These are phyloP conservation scores for Ormosia semicastrata DNA, from an alignment of 306 rosid species.

Conservation along the genomic window DNA sequence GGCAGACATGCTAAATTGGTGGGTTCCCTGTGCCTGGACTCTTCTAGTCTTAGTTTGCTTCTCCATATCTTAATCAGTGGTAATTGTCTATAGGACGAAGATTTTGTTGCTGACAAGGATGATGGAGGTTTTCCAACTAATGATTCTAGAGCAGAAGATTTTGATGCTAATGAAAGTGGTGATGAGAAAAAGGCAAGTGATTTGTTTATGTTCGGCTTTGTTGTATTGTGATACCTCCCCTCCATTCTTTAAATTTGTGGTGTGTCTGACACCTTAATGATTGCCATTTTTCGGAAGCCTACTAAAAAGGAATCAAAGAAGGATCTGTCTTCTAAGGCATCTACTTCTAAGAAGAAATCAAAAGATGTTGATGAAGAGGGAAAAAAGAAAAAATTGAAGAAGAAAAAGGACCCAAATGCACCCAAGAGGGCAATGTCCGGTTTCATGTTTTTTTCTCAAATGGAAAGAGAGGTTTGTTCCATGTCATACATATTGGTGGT, in stretches of 20 bases:
- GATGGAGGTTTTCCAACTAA: constrained; percentile 95
- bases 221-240: neutral
- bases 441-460: too few species aligned
- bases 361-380: constrained; percentile 83
- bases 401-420: constrained; percentile 98
- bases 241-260: constrained; percentile 1
- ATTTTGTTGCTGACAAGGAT: constrained; percentile 79
- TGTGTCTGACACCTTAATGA: constrained; percentile 12
- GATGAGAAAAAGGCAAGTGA: constrained; percentile 74
- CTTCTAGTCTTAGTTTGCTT: constrained; percentile 10
- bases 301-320: constrained; percentile 81
- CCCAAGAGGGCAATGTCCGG: too few species aligned
- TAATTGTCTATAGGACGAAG: constrained; percentile 65
- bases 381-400: constrained; percentile 84
- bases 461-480: constrained; percentile 81
- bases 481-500: neutral
- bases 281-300: constrained; percentile 68
- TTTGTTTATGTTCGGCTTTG: neutral
- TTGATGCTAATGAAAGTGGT: constrained; percentile 79
- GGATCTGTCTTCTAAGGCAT: too few species aligned
- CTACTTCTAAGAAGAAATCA: too few species aligned
- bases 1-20: too few species aligned
- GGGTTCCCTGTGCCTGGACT: neutral
- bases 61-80: constrained; percentile 12
- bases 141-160: constrained; percentile 88